Percentiles rank a stretch among this genome's conserved stretches.
These are phyloP conservation scores for Fusarium tanahbumbuense DNA, from an alignment of 2,329 filamentous ascomycete species.

Conservation along the genomic window DNA sequence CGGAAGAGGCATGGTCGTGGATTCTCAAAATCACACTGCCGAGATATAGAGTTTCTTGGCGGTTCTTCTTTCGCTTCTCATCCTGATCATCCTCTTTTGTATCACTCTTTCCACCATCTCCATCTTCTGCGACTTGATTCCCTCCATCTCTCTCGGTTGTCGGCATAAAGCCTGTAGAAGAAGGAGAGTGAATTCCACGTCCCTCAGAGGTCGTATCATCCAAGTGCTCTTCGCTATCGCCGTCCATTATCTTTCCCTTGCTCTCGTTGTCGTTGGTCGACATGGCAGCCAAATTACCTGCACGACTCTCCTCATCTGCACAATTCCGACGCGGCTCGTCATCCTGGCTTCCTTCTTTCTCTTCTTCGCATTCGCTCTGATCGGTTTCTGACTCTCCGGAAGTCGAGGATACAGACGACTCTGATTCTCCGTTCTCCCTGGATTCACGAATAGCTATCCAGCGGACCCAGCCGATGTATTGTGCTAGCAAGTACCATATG, in stretches of 20 bases:
- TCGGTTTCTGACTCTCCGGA: not conserved
- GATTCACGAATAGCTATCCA: not conserved
- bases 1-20: not conserved
- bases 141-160: not conserved
- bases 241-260: no score
- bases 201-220: not conserved
- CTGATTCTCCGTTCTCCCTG: not conserved
- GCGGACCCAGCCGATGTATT: not conserved
- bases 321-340: not conserved
- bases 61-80: not conserved
- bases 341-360: not conserved
- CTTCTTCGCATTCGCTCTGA: not conserved
- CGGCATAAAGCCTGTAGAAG: not conserved
- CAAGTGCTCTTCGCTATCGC: accelerated
- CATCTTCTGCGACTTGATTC: not conserved
- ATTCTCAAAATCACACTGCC: not conserved
- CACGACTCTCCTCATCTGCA: no score
- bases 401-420: not conserved
- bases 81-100: not conserved
- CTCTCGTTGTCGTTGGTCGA: not conserved
- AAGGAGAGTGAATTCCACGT: not conserved
- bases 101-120: not conserved
- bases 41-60: not conserved
- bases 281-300: no score
- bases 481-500: not conserved